Conservation (phyloP, 768 basidiomycete species). For the Tricholoma terreum region DNA sequence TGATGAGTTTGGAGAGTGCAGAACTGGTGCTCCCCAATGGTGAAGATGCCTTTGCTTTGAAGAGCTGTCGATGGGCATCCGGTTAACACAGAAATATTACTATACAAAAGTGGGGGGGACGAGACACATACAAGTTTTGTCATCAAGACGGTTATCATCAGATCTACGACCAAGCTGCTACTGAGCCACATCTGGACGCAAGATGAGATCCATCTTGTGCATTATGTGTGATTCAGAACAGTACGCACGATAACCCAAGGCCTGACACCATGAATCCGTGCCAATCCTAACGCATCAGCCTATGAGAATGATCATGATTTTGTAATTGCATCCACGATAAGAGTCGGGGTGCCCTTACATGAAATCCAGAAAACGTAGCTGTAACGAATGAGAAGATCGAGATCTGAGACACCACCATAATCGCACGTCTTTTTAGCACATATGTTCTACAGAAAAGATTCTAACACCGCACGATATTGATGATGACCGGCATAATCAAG, state of each 20-base stretch:
- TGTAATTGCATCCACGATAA: not conserved
- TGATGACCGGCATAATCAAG: slow-evolving; percentile 8
- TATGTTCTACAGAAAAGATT: not conserved
- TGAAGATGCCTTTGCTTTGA: slow-evolving; percentile 4
- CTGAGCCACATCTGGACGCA: slow-evolving; percentile 21
- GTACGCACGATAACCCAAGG: slow-evolving; percentile 12
- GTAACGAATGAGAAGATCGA: slow-evolving; percentile 2
- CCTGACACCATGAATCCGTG: not conserved
- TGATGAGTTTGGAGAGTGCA: slow-evolving; percentile 13
- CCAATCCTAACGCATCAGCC: slow-evolving; percentile 1
- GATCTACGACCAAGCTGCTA: slow-evolving; percentile 21
- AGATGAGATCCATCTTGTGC: not conserved
- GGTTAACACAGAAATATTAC: not conserved
- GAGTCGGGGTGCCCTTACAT: not conserved
- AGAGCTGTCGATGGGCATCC: not conserved
- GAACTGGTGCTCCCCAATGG: slow-evolving; percentile 3
- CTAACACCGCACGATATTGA: not conserved
- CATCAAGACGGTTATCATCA: slow-evolving; percentile 22
- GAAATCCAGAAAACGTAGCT: slow-evolving; percentile 1
- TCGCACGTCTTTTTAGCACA: not conserved
- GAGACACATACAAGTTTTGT: slow-evolving; percentile 17
- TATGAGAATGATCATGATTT: not conserved
- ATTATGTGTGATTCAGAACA: not conserved
- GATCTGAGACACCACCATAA: not conserved
- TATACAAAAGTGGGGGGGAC: too few species aligned